Conservation (phyloP, 495 filamentous ascomycete genomes). For the Chaetomidium leptoderma region DNA sequence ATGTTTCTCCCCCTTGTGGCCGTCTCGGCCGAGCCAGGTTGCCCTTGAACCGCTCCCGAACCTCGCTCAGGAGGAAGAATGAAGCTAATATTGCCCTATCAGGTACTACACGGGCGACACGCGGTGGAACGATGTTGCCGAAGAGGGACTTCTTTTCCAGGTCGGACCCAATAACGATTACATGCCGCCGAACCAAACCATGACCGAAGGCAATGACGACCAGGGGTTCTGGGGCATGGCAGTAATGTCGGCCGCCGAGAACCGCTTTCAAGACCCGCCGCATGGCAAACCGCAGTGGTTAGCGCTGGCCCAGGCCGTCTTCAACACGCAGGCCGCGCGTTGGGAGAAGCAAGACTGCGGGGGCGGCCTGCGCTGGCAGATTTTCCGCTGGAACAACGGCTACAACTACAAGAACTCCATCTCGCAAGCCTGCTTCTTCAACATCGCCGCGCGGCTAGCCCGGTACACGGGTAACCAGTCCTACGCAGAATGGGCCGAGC, state of each 20-base stretch:
- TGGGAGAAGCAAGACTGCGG: slow-evolving; percentile 66
- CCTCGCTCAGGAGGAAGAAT: background rate
- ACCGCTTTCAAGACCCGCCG: slow-evolving; percentile 58
- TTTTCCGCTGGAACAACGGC: slow-evolving; percentile 72
- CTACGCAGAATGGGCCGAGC: slow-evolving; percentile 67
- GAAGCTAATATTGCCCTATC: background rate
- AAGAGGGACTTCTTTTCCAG: slow-evolving; percentile 57
- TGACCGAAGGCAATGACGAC: slow-evolving; percentile 63
- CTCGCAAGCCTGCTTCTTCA: slow-evolving; percentile 67
- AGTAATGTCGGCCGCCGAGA: slow-evolving; percentile 62
- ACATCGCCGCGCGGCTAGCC: slow-evolving; percentile 65
- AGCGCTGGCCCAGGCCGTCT: slow-evolving; percentile 71
- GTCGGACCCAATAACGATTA: slow-evolving; percentile 55
- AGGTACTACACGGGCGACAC: slow-evolving; percentile 54
- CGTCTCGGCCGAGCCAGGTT: background rate
- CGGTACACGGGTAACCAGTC: slow-evolving; percentile 65
- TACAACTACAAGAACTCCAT: slow-evolving; percentile 75
- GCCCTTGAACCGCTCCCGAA: background rate
- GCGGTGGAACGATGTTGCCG: slow-evolving; percentile 54
- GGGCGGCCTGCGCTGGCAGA: slow-evolving; percentile 81
- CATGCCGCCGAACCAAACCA: slow-evolving; percentile 61
- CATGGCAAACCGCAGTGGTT: slow-evolving; percentile 64
- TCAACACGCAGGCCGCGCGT: slow-evolving; percentile 65
- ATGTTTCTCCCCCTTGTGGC: background rate
- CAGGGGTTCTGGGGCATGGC: slow-evolving; percentile 66